Conservation (phyloP, 768 basidiomycete genomes). For the Termitomyces sp. region DNA sequence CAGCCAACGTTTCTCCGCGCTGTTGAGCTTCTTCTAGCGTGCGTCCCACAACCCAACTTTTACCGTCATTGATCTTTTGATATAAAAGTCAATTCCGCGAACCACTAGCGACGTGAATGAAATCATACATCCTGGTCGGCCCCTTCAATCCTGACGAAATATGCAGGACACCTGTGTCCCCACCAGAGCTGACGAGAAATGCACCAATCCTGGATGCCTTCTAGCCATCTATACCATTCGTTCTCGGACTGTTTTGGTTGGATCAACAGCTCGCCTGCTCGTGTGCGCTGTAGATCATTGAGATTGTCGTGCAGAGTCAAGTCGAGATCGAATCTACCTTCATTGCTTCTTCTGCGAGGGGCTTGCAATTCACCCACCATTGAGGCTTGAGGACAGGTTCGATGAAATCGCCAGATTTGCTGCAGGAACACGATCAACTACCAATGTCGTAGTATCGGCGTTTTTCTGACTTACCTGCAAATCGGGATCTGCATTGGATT, state of each 20-base stretch:
- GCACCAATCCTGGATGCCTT: constrained; percentile 97
- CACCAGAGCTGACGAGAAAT: constrained; percentile 99
- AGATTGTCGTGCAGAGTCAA: background rate
- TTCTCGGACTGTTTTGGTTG: constrained; percentile 80
- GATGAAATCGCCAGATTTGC: constrained; percentile 95
- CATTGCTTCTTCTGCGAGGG: constrained; percentile 85
- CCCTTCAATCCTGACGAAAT: constrained; percentile 85
- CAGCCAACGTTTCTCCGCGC: constrained; percentile 66
- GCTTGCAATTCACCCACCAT: constrained; percentile 97
- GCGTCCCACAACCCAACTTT: constrained; percentile 90
- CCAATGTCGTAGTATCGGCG: background rate
- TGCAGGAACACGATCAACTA: constrained; percentile 23
- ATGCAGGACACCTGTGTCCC: constrained; percentile 96
- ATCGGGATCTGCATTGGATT: constrained; percentile 97
- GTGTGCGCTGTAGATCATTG: constrained; percentile 61
- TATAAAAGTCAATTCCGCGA: background rate
- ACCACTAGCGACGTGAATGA: background rate
- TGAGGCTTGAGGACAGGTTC: constrained; percentile 95
- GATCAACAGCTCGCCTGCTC: constrained; percentile 81
- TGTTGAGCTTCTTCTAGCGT: constrained; percentile 70
- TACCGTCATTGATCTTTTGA: constrained; percentile 56
- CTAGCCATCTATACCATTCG: constrained; percentile 97
- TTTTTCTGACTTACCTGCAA: constrained; percentile 56
- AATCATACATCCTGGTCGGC: constrained; percentile 54
- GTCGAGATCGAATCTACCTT: constrained; percentile 40